Conservation (phyloP, 1,284 basidiomycete genomes). For the Papiliotrema fonsecae region DNA sequence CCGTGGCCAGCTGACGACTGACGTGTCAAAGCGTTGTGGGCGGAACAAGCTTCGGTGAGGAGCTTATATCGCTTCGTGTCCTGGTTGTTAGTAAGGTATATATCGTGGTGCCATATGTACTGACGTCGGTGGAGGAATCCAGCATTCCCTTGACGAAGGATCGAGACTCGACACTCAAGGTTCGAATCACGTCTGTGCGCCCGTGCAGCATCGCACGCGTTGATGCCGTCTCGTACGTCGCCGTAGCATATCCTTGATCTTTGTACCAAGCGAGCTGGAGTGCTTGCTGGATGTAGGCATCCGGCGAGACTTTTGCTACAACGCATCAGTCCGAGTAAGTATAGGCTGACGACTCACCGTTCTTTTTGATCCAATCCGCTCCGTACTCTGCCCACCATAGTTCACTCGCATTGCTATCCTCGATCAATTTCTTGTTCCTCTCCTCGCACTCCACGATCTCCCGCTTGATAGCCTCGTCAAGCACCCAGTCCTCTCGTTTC, state of each 20-base stretch:
- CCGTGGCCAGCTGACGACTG: constrained; percentile 78
- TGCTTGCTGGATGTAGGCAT: constrained; percentile 89
- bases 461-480: constrained; percentile 58
- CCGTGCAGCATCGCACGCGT: constrained; percentile 88
- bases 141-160: constrained; percentile 74
- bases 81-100: constrained; percentile 39
- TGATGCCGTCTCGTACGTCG: constrained; percentile 91
- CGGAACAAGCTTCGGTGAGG: constrained; percentile 64
- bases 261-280: constrained; percentile 89
- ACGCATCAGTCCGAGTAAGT: too few species aligned
- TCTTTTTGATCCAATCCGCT: constrained; percentile 80
- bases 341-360: constrained; percentile 59
- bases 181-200: constrained; percentile 87
- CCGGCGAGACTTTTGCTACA: constrained; percentile 73
- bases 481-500: constrained; percentile 69
- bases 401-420: constrained; percentile 77
- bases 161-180: constrained; percentile 69
- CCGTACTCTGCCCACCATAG: constrained; percentile 85
- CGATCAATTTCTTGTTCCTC: constrained; percentile 60
- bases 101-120: neutral
- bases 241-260: constrained; percentile 70
- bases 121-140: constrained; percentile 54
- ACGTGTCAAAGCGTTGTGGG: constrained; percentile 71
- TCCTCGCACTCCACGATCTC: constrained; percentile 61
- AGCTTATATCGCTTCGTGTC: constrained; percentile 52